Percentiles rank a stretch among this genome's conserved stretches.
These are phyloP conservation scores for Apostasia ramifera DNA, from an alignment of 106 monocot genomes.

Conservation along the genomic window DNA sequence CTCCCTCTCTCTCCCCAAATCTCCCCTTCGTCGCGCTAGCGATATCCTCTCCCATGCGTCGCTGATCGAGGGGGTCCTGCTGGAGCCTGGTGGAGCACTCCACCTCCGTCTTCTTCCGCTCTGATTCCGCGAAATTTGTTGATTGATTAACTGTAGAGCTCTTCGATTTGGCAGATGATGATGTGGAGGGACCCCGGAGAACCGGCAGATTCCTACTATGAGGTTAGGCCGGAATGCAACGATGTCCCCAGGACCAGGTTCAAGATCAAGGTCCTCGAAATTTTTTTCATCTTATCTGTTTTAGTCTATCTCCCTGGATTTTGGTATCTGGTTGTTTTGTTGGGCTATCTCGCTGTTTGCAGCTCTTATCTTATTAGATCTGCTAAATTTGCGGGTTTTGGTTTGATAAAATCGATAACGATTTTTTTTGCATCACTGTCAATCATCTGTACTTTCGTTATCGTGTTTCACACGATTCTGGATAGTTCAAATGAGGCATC, in stretches of 20 bases:
- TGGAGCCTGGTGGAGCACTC: not conserved
- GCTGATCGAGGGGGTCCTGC: slow-evolving; percentile 7
- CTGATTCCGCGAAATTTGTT: too few relatives aligned
- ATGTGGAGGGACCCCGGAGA: slow-evolving; percentile 46
- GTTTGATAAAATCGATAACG: too few relatives aligned
- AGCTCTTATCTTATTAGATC: too few relatives aligned
- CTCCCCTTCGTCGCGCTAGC: not conserved
- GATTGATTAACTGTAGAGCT: too few relatives aligned
- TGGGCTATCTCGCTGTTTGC: not conserved
- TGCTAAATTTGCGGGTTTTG: too few relatives aligned
- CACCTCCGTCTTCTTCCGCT: too few relatives aligned
- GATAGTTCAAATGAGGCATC: too few relatives aligned
- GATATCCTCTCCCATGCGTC: not conserved
- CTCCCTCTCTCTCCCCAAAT: not conserved
- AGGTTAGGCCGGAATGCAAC: slow-evolving; percentile 43
- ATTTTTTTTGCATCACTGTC: too few relatives aligned
- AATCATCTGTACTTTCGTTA: too few relatives aligned
- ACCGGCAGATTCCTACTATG: slow-evolving; percentile 48
- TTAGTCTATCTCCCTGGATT: not conserved
- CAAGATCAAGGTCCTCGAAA: slow-evolving; percentile 57
- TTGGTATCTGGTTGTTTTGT: not conserved
- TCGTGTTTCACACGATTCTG: too few relatives aligned
- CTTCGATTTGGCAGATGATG: not conserved
- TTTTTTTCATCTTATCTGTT: not conserved
- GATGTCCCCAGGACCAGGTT: slow-evolving; percentile 55